Evolutionary conservation across 2,329 filamentous ascomycete genomes (phyloP), one percentile per base, ranked within the genome.

Genomic region (Xylariaceae sp.): DNA sequence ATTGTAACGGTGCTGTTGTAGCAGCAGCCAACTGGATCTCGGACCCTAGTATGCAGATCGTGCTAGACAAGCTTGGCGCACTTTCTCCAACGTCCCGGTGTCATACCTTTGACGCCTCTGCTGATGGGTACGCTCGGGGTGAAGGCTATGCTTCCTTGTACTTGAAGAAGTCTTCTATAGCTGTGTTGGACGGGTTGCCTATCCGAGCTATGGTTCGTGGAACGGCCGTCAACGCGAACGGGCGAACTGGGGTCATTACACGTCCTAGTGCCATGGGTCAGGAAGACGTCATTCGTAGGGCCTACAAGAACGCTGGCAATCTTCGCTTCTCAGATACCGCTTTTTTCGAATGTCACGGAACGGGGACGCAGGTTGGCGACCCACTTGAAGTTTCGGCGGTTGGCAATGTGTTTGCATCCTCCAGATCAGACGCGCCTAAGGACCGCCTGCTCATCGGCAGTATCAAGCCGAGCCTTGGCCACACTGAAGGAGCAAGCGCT

Each of bases 61-160:
- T 9, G 0, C 47, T 59, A 0, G 42, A 42, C 12, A 68, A 68
- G 40, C 40, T 42, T 1, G 67, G 67, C 4, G 70, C 77, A 50
- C 63, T 79, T 1, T 76, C 74, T 1, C 65, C 73, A 0, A 72
- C 67, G 0, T 71, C 71, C 1, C 66, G 67, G 2, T 74, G 70
- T 49, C 70, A 68, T 3, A 76, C 75, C 48, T 80, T 75, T 64
- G 76, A 79, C 53, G 67, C 58, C 1, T 66, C 68, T 1, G 81
- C 79, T 0, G 71, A 82, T 62, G 81, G 81, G 0, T 84, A 83
- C 56, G 79, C 72, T 2, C 73, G 81, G 0, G 81, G 77, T 0
- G 82, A 84, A 32, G 81, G 78, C 0, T 61, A 79, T 3, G 75
- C 72, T 2, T 68, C 61, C 7, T 18, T 69, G 7, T 67, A 63